phyloP scores from a whole-genome alignment of 495 filamentous ascomycete genomes.

The Xylaria intraflava region DNA sequence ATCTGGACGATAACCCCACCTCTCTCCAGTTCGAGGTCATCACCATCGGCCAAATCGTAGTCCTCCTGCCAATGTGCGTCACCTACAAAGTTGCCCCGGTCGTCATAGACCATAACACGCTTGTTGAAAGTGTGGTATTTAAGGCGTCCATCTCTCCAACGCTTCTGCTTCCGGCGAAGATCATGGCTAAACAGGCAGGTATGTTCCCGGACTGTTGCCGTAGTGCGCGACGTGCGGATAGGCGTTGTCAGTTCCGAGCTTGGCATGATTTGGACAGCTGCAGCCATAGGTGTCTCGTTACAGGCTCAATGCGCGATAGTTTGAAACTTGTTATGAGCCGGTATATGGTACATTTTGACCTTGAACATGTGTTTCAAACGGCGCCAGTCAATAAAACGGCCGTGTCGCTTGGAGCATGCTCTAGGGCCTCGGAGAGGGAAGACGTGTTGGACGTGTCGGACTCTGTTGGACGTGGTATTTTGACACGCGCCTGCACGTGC shows the following conservation, averaged over 20 bases:
- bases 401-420: neutral
- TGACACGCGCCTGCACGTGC: constrained; percentile 6
- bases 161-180: constrained; percentile 75
- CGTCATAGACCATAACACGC: constrained; percentile 85
- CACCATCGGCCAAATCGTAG: constrained; percentile 61
- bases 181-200: constrained; percentile 82
- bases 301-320: neutral
- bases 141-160: constrained; percentile 88
- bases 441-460: neutral
- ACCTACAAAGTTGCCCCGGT: constrained; percentile 68
- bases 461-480: neutral
- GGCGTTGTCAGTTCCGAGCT: constrained; percentile 21
- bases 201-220: constrained; percentile 71
- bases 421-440: neutral
- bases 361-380: neutral
- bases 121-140: constrained; percentile 89
- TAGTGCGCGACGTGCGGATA: constrained; percentile 44
- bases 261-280: constrained; percentile 15
- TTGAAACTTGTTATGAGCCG: neutral
- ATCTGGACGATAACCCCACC: constrained; percentile 71
- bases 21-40: constrained; percentile 75
- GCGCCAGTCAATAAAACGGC: neutral
- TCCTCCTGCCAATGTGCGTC: constrained; percentile 75
- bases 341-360: neutral
- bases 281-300: constrained; percentile 15